Evolutionary conservation across 805 yeast genomes (phyloP), one percentile per base, ranked within the genome.

Genomic region (Kazachstania viticola): DNA sequence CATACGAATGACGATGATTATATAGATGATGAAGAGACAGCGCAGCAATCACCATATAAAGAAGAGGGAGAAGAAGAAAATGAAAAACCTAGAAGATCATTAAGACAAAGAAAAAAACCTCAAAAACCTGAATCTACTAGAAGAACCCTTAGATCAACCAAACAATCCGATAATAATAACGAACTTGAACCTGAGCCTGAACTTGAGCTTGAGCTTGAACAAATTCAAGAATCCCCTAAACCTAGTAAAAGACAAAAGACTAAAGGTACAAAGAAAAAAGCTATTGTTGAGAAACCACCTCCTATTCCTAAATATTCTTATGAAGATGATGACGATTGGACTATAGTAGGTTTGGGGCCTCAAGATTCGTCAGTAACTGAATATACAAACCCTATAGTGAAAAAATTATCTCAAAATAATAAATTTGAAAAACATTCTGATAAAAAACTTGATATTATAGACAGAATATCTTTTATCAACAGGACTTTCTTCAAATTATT

Each of bases 321-420:
- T 29, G 56, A 51, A 9, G 54, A 51, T 34, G 60, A 54, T 33
- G 56, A 42, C 27, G 51, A 53, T 40, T 51, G 58, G 57, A 32
- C 41, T 13, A 30, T 48, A 7, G 52, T 53, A 3, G 60, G 60
- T 3, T 29, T 49, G 36, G 60, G 60, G 4, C 54, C 56, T 7
- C 60, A 54, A 35, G 54, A 54, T 36, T 25, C 40, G 12, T 35
- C 46, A 3, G 25, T 51, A 1, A 36, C 41, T 9, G 17, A 37
- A 9, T 14, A 32, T 17, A 35, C 41, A 4, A 43, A 49, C 29
- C 39, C 48, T 6, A 26, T 53, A 12, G 56, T 45, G 2, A 41
- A 43, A 24, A 51, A 45, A 39, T 33, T 54, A 16, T 36, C 54
- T 2, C 51, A 48, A 27, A 51, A 48, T 38, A 44, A 41, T 31